These are phyloP conservation scores for Litsea cubeba DNA, from an alignment of 164 flowering plant genomes.

Conservation along the genomic window DNA sequence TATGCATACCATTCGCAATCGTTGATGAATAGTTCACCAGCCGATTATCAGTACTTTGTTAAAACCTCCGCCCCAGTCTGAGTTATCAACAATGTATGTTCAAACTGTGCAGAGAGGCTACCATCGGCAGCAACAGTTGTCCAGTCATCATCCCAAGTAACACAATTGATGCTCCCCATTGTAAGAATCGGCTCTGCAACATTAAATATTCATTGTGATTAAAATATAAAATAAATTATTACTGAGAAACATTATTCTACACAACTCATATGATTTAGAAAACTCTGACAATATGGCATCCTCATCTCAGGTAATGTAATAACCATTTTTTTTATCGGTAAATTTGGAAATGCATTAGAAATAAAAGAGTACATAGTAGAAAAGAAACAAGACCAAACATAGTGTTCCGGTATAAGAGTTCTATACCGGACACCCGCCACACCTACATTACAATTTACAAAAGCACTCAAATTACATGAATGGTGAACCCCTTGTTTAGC, in stretches of 20 bases:
- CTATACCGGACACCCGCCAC: no score
- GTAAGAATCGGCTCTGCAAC: conserved; percentile 92
- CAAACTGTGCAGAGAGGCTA: conserved; percentile 86
- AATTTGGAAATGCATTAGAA: no score
- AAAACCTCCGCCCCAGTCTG: conserved; percentile 81
- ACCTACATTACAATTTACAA: no score
- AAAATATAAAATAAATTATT: not conserved
- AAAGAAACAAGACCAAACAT: no score
- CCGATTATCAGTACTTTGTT: conserved; percentile 39
- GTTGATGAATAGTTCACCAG: not conserved
- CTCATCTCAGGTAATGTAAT: not conserved
- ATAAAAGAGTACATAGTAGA: no score
- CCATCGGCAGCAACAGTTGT: conserved; percentile 86
- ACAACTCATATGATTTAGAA: not conserved
- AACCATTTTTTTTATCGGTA: no score
- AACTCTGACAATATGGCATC: not conserved
- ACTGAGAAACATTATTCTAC: not conserved
- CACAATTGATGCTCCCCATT: conserved; percentile 66
- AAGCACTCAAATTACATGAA: no score
- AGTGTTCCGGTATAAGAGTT: no score
- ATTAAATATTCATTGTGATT: not conserved
- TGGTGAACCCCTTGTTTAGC: no score
- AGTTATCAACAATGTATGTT: conserved; percentile 86
- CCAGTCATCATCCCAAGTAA: conserved; percentile 89
- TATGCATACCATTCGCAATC: not conserved